Evolutionary conservation across 441 rosid genomes (phyloP).

Genomic region (Capsella rubella): DNA sequence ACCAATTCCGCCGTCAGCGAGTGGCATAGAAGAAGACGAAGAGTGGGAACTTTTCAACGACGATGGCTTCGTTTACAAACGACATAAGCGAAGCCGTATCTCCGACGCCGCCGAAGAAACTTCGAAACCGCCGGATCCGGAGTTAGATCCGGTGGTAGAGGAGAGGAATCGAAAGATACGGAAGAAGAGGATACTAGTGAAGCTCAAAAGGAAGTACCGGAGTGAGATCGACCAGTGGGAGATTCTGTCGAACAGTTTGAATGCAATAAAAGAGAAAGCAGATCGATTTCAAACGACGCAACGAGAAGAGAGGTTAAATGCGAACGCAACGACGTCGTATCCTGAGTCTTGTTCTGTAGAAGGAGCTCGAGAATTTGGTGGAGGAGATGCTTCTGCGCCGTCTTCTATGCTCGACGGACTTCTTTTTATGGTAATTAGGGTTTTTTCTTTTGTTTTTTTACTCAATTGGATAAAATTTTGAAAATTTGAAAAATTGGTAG

Average conservation of each 20-base stretch:
- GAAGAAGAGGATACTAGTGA: conserved; percentile 55
- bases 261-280: conserved; percentile 55
- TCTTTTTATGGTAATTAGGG: conserved; percentile 64
- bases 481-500: conserved; percentile 48
- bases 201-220: conserved; percentile 59
- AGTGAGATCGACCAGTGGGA: conserved; percentile 74
- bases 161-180: conserved; percentile 56
- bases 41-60: conserved; percentile 82
- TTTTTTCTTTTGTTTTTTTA: conserved; percentile 1
- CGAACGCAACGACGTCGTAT: conserved; percentile 39
- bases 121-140: conserved; percentile 32
- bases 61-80: conserved; percentile 84
- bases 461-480: neutral
- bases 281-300: conserved; percentile 39
- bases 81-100: conserved; percentile 58
- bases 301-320: conserved; percentile 14
- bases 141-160: conserved; percentile 54
- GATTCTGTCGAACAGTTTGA: conserved; percentile 60
- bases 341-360: neutral
- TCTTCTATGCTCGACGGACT: conserved; percentile 58
- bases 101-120: conserved; percentile 39
- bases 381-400: conserved; percentile 36
- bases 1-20: conserved; percentile 3
- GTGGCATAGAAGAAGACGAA: conserved; percentile 34
- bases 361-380: conserved; percentile 11